phyloP scores from a whole-genome alignment of 768 basidiomycete species.

The Porpolomopsis calyptriformis region DNA sequence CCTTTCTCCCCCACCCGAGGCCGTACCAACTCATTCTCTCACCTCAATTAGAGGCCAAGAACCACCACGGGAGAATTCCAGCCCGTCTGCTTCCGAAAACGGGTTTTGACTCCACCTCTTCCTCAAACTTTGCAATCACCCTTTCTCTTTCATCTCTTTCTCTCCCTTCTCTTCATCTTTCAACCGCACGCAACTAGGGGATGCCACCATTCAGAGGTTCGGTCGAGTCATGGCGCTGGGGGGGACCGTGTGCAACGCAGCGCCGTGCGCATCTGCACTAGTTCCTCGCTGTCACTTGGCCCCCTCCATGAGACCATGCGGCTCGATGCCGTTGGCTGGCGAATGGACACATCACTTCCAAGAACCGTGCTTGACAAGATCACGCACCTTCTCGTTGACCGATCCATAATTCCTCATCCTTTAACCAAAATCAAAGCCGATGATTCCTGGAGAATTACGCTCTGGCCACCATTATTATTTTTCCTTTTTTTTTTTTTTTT shows the following conservation, averaged over 20 bases:
- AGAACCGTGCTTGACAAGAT: conserved; percentile 17
- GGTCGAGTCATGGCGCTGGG: too few relatives aligned
- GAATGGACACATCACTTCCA: conserved; percentile 13
- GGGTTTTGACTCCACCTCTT: conserved; percentile 28
- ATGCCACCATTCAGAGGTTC: conserved; percentile 15
- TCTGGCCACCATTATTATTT: conserved; percentile 8
- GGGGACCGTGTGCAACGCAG: too few relatives aligned
- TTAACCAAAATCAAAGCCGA: conserved; percentile 18
- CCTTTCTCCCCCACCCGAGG: conserved; percentile 55
- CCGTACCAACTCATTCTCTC: conserved; percentile 35
- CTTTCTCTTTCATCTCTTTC: conserved; percentile 19
- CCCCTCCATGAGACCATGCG: conserved; percentile 12
- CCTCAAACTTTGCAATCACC: conserved; percentile 11
- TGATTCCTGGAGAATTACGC: conserved; percentile 24
- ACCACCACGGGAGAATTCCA: conserved; percentile 55
- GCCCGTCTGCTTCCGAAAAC: conserved; percentile 39
- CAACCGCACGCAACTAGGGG: conserved; percentile 18
- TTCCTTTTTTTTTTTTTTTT: conserved; percentile 20
- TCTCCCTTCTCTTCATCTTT: conserved; percentile 18
- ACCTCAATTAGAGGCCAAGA: conserved; percentile 50
- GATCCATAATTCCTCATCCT: conserved; percentile 29
- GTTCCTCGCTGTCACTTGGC: conserved; percentile 4
- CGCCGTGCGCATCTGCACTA: conserved; percentile 16
- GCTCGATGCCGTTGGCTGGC: conserved; percentile 21
- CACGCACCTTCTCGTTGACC: conserved; percentile 36